A percentile compares a stretch with the other conserved stretches of the same genome.
phyloP scores from a whole-genome alignment of 495 filamentous ascomycete species.

The Daldinia childiae region DNA sequence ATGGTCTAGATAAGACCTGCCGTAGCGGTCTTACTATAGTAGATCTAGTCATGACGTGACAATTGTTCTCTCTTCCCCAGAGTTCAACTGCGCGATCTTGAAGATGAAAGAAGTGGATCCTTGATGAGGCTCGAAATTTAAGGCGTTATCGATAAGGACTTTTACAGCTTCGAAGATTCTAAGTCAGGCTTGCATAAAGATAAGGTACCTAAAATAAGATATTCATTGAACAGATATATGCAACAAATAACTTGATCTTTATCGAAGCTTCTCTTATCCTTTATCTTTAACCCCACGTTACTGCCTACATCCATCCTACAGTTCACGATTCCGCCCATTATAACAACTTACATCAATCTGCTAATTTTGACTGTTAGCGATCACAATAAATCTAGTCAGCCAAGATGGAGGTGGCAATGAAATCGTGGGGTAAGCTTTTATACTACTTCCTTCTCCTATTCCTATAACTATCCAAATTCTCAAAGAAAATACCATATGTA shows the following conservation, averaged over 20 bases:
- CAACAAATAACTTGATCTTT: slow-evolving; percentile 8
- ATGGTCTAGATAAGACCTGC: slow-evolving; percentile 41
- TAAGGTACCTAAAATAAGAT: neutral
- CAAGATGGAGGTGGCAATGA: slow-evolving; percentile 65
- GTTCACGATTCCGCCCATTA: no score
- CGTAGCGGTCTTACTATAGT: slow-evolving; percentile 43
- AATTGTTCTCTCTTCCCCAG: slow-evolving; percentile 25
- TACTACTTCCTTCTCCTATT: neutral
- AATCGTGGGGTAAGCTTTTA: slow-evolving; percentile 64
- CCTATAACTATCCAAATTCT: neutral
- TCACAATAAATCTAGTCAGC: neutral
- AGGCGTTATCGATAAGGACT: slow-evolving; percentile 41
- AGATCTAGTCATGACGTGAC: slow-evolving; percentile 40
- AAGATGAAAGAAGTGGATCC: slow-evolving; percentile 27
- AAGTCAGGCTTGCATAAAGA: no score
- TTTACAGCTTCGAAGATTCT: no score
- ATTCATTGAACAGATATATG: neutral
- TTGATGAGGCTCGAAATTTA: slow-evolving; percentile 34
- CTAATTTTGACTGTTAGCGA: neutral
- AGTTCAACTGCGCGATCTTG: slow-evolving; percentile 28
- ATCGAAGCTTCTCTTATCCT: slow-evolving; percentile 16
- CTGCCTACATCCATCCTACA: neutral
- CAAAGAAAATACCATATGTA: no score
- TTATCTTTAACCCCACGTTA: slow-evolving; percentile 38
- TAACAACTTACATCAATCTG: slow-evolving; percentile 12